Percentiles rank a stretch among this genome's conserved stretches.
Evolutionary conservation across 2,329 filamentous ascomycete species (phyloP).

Genomic region (Fusarium torreyae): DNA sequence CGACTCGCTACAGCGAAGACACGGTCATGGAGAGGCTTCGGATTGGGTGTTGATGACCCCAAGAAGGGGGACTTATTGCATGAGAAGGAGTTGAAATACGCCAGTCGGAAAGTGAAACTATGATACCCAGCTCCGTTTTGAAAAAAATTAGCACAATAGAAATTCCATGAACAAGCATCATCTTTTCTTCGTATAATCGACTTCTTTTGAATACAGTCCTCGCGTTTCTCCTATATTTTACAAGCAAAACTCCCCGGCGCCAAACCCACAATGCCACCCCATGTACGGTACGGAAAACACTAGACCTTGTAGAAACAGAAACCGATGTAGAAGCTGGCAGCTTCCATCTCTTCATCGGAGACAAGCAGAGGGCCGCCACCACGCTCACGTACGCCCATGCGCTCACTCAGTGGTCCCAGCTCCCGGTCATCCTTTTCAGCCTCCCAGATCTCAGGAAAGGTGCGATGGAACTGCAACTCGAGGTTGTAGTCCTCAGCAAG

Average conservation of each 20-base stretch:
- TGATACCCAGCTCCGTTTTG: slow-evolving; percentile 53
- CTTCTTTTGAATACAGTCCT: slow-evolving; percentile 3
- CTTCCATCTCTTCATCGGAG: slow-evolving; percentile 90
- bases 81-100: slow-evolving; percentile 47
- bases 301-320: slow-evolving; percentile 98
- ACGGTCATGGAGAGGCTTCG: neutral
- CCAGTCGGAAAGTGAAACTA: slow-evolving; percentile 44
- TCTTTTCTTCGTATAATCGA: slow-evolving; percentile 29
- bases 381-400: slow-evolving; percentile 92
- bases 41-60: neutral
- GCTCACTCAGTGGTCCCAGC: slow-evolving; percentile 87
- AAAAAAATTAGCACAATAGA: slow-evolving; percentile 31
- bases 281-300: neutral
- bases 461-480: slow-evolving; percentile 93
- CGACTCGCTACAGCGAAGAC: neutral
- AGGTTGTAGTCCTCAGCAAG: slow-evolving; percentile 97
- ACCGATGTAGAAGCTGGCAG: slow-evolving; percentile 90
- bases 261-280: slow-evolving; percentile 13
- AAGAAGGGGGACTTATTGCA: slow-evolving; percentile 21
- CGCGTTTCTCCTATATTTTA: slow-evolving; percentile 10
- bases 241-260: slow-evolving; percentile 17
- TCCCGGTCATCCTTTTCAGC: slow-evolving; percentile 88
- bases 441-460: slow-evolving; percentile 92
- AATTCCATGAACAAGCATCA: slow-evolving; percentile 37
- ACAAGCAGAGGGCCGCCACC: slow-evolving; percentile 78